Conservation (phyloP, 2,329 filamentous ascomycete species). For the Ceratocystis alfenasii region DNA sequence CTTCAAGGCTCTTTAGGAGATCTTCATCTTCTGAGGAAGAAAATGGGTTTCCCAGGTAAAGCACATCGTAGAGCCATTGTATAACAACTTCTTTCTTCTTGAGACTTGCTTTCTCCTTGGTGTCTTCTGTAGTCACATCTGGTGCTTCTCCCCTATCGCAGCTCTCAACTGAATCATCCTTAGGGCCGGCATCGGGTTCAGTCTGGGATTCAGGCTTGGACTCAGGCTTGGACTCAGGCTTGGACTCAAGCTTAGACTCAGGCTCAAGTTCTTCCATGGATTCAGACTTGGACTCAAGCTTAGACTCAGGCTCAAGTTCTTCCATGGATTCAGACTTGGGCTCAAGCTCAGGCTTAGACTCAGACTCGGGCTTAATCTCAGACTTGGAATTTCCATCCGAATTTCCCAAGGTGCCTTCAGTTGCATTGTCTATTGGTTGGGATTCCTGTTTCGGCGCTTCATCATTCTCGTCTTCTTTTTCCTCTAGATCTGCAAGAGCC, state of each 20-base stretch:
- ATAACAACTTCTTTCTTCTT: slow-evolving; percentile 36
- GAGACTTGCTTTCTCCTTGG: neutral
- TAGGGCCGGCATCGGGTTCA: neutral
- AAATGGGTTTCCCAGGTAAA: slow-evolving; percentile 39
- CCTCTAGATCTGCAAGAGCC: slow-evolving; percentile 30
- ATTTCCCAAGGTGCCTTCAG: slow-evolving; percentile 9
- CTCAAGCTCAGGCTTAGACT: neutral
- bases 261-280: too few species aligned
- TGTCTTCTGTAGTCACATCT: slow-evolving; percentile 19
- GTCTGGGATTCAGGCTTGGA: neutral
- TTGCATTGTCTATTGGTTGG: neutral
- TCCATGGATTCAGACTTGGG: too few species aligned
- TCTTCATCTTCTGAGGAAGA: slow-evolving; percentile 27
- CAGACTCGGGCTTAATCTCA: neutral
- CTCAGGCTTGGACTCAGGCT: too few species aligned
- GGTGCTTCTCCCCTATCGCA: slow-evolving; percentile 1
- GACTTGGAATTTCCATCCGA: neutral
- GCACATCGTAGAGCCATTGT: slow-evolving; percentile 52
- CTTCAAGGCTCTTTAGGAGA: slow-evolving; percentile 36
- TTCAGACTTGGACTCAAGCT: neutral
- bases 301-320: neutral
- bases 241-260: too few species aligned
- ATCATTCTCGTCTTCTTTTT: slow-evolving; percentile 22
- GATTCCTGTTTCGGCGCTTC: slow-evolving; percentile 17
- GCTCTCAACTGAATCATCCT: neutral